A percentile compares a stretch with the other conserved stretches of the same genome.
Conservation (phyloP, 2,329 filamentous ascomycete species). For the Colletotrichum lindemuthianum region DNA sequence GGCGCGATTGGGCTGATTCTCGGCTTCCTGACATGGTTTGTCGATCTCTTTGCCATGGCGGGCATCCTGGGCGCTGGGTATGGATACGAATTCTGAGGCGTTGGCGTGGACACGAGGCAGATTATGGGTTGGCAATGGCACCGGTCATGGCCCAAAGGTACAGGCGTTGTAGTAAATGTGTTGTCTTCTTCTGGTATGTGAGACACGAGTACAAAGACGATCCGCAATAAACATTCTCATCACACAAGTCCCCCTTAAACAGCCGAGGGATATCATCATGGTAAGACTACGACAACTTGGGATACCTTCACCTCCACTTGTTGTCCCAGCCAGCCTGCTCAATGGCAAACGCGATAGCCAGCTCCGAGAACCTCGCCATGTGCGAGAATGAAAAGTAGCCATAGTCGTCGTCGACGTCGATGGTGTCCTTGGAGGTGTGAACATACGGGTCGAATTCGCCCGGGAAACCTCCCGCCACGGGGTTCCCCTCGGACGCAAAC, state of each 20-base stretch:
- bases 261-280: too few relatives aligned
- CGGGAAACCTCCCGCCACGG: slow-evolving; percentile 42
- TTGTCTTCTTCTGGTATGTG: too few relatives aligned
- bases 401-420: slow-evolving; percentile 49
- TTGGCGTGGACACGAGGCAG: too few relatives aligned
- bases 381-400: slow-evolving; percentile 52
- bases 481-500: slow-evolving; percentile 52
- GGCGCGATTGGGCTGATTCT: slow-evolving; percentile 13
- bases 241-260: too few relatives aligned
- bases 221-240: not conserved
- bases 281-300: not conserved
- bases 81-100: slow-evolving; percentile 18
- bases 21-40: slow-evolving; percentile 18
- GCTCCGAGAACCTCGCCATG: slow-evolving; percentile 52
- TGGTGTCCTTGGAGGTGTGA: slow-evolving; percentile 48
- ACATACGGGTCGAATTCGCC: slow-evolving; percentile 52
- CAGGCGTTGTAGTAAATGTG: too few relatives aligned
- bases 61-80: slow-evolving; percentile 16
- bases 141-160: too few relatives aligned
- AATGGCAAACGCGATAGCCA: slow-evolving; percentile 51
- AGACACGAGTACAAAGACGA: too few relatives aligned
- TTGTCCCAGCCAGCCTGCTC: slow-evolving; percentile 54
- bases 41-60: slow-evolving; percentile 6
- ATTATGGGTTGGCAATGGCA: too few relatives aligned
- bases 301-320: slow-evolving; percentile 44